phyloP scores from a whole-genome alignment of 1,139 yeast species.

The Yamadazyma spencermartinsiae region DNA sequence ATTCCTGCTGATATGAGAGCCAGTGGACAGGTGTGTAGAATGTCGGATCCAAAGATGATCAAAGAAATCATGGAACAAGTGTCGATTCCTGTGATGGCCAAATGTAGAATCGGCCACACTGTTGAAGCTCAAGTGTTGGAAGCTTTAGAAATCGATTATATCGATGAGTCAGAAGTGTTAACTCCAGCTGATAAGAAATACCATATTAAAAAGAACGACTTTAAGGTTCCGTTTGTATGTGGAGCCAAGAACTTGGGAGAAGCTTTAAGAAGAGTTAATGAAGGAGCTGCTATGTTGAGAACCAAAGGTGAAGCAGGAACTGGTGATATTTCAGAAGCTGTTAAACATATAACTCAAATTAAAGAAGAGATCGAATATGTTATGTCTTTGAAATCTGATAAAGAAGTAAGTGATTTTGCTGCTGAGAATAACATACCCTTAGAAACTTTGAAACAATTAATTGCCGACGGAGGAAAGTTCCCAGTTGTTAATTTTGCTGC shows the following conservation, averaged over 20 bases:
- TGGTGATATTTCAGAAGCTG: slow-evolving; percentile 88
- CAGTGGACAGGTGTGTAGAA: slow-evolving; percentile 81
- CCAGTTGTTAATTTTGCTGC: slow-evolving; percentile 91
- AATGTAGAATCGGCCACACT: slow-evolving; percentile 81
- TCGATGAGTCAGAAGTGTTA: slow-evolving; percentile 82
- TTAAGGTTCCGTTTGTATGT: slow-evolving; percentile 80
- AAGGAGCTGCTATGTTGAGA: slow-evolving; percentile 88
- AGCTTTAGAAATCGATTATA: slow-evolving; percentile 73
- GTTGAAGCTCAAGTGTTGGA: slow-evolving; percentile 83
- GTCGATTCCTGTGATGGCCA: slow-evolving; percentile 83
- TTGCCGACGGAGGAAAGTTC: slow-evolving; percentile 59
- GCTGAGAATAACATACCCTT: slow-evolving; percentile 61
- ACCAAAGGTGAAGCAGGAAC: slow-evolving; percentile 92
- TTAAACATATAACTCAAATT: slow-evolving; percentile 67
- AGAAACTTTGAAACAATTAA: slow-evolving; percentile 50
- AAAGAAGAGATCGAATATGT: slow-evolving; percentile 56
- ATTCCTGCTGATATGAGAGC: slow-evolving; percentile 88
- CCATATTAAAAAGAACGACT: slow-evolving; percentile 65
- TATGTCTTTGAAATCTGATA: slow-evolving; percentile 37
- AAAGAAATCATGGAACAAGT: slow-evolving; percentile 72
- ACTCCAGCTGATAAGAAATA: slow-evolving; percentile 75
- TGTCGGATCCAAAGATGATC: slow-evolving; percentile 86
- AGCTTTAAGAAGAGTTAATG: slow-evolving; percentile 76
- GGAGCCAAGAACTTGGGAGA: slow-evolving; percentile 86
- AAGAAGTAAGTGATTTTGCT: slow-evolving; percentile 53